Percentiles rank a stretch among this genome's conserved stretches.
Conservation (phyloP, 192 early-diverging fungal species). For the Coemansia reversa region DNA sequence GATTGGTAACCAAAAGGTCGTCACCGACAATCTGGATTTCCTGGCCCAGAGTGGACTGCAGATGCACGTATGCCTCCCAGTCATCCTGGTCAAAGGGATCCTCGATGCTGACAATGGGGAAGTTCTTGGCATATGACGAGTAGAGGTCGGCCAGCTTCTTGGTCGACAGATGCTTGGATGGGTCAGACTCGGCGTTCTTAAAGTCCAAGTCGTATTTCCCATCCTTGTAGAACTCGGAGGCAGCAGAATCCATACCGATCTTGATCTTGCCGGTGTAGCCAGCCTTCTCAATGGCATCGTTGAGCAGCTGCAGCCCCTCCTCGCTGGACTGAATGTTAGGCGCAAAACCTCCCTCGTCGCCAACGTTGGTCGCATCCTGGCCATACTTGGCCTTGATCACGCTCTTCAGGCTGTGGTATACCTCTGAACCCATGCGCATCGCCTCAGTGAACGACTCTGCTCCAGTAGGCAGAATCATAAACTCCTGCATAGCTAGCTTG, state of each 20-base stretch:
- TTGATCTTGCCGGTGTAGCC: constrained; percentile 95
- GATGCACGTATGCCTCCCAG: constrained; percentile 86
- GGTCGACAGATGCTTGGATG: constrained; percentile 68
- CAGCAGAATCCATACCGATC: constrained; percentile 98
- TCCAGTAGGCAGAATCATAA: constrained; percentile 99
- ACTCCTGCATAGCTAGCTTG: constrained; percentile 99
- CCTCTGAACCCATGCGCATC: constrained; percentile 96
- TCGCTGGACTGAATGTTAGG: constrained; percentile 97
- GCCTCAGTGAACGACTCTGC: constrained; percentile 91
- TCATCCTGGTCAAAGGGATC: constrained; percentile 99
- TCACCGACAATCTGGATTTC: constrained; percentile 95
- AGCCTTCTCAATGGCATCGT: constrained; percentile 86
- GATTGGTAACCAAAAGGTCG: constrained; percentile 98
- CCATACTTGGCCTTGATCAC: constrained; percentile 99
- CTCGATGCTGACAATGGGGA: constrained; percentile 94
- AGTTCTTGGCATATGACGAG: constrained; percentile 74
- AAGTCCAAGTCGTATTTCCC: constrained; percentile 98
- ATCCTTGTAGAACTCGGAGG: constrained; percentile 98
- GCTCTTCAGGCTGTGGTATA: constrained; percentile 93
- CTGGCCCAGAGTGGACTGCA: constrained; percentile 61
- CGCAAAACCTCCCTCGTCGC: constrained; percentile 99
- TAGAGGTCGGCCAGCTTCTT: constrained; percentile 85
- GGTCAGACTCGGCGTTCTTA: constrained; percentile 87
- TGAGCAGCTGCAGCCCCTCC: constrained; percentile 93
- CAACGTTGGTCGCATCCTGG: constrained; percentile 97